These are phyloP conservation scores for Ballota nigra DNA, from an alignment of 257 asterid genomes.

Conservation along the genomic window DNA sequence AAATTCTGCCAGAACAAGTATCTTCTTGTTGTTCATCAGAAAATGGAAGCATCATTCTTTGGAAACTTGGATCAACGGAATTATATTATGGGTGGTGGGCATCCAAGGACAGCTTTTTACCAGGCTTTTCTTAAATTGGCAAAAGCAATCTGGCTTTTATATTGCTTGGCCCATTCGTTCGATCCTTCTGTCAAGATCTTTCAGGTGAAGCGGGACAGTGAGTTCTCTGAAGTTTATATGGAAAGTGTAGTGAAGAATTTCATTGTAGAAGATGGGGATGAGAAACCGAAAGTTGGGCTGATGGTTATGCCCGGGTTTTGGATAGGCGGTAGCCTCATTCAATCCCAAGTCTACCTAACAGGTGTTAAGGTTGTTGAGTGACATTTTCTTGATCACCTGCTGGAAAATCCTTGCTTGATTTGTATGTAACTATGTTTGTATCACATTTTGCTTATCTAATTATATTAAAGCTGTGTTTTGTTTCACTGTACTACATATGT, in stretches of 20 bases:
- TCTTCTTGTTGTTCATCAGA: constrained; percentile 69
- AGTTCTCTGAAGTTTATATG: constrained; percentile 94
- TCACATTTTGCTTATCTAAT: constrained; percentile 7
- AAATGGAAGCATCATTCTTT: constrained; percentile 94
- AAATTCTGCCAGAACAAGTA: constrained; percentile 81
- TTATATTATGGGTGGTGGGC: constrained; percentile 74
- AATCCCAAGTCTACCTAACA: constrained; percentile 80
- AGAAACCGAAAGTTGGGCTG: constrained; percentile 82
- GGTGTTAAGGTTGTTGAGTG: constrained; percentile 70
- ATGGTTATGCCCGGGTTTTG: constrained; percentile 99
- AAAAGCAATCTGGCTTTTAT: constrained; percentile 88
- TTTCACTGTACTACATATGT: neutral
- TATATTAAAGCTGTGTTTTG: neutral
- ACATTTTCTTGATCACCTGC: constrained; percentile 14
- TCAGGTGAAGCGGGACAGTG: constrained; percentile 74
- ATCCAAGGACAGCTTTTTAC: constrained; percentile 94
- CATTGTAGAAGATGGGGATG: constrained; percentile 48
- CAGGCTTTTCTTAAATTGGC: constrained; percentile 92
- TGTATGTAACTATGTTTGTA: constrained; percentile 33
- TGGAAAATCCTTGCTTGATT: neutral
- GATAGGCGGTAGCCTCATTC: constrained; percentile 87
- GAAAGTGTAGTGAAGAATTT: constrained; percentile 77
- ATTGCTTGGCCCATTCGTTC: constrained; percentile 78
- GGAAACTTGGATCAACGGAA: constrained; percentile 86
- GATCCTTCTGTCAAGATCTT: constrained; percentile 76